A percentile compares a stretch with the other conserved stretches of the same genome.
phyloP scores from a whole-genome alignment of 139 green algal species.

The Micractinium conductrix region DNA sequence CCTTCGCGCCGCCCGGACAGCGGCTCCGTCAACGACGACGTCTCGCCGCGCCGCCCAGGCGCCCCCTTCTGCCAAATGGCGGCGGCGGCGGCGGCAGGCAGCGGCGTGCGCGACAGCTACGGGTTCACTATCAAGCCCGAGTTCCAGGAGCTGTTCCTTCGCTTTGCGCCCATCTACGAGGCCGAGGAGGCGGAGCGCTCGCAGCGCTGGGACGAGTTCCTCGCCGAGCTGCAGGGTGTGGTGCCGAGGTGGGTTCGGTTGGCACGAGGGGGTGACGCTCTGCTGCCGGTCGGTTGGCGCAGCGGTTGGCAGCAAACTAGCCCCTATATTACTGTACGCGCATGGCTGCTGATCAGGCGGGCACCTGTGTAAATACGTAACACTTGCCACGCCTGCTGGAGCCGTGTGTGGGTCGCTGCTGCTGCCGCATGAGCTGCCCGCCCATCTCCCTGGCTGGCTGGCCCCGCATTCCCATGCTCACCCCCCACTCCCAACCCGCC shows the following conservation, averaged over 20 bases:
- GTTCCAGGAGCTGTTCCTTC: slow-evolving; percentile 43
- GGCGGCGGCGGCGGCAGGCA: too few species aligned
- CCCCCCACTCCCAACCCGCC: background rate
- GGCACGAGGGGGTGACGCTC: too few species aligned
- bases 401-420: background rate
- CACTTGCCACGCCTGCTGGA: background rate
- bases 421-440: background rate
- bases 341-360: background rate
- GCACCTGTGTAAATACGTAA: background rate
- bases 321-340: too few species aligned
- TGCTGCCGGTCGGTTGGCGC: too few species aligned
- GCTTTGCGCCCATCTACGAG: slow-evolving; percentile 58
- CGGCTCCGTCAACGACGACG: too few species aligned
- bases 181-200: slow-evolving; percentile 69
- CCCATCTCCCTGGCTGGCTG: background rate
- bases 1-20: too few species aligned
- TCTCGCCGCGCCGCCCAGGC: too few species aligned
- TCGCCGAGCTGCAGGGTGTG: slow-evolving; percentile 14
- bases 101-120: background rate
- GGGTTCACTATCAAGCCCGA: slow-evolving; percentile 49
- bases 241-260: background rate
- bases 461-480: too few species aligned
- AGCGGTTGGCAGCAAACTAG: too few species aligned
- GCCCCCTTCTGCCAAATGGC: too few species aligned
- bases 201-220: slow-evolving; percentile 47